phyloP scores from a whole-genome alignment of 1,139 yeast species.

The Diutina scorzettiae region DNA sequence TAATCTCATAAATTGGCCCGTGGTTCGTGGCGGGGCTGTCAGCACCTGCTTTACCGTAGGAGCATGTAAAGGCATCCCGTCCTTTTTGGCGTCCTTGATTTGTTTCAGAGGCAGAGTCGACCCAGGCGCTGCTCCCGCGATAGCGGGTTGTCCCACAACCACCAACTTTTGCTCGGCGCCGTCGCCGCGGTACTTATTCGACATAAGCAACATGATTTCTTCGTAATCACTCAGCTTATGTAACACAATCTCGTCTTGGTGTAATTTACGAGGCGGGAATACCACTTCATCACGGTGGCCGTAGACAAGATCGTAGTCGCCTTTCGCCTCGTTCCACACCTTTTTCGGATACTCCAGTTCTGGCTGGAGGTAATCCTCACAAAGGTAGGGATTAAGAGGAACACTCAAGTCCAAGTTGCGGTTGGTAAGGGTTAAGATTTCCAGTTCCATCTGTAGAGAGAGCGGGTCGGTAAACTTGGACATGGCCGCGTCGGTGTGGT shows the following conservation, averaged over 20 bases:
- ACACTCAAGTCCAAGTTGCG: conserved; percentile 67
- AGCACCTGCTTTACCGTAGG: conserved; percentile 11
- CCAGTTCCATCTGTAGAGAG: conserved; percentile 72
- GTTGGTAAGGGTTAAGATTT: conserved; percentile 63
- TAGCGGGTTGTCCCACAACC: conserved; percentile 21
- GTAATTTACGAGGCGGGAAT: conserved; percentile 31
- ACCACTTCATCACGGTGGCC: conserved; percentile 37
- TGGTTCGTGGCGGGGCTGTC: conserved; percentile 11
- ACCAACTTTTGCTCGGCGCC: conserved; percentile 28
- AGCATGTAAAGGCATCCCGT: conserved; percentile 12
- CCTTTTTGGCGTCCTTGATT: not conserved
- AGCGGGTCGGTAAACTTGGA: conserved; percentile 70
- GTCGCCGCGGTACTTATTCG: conserved; percentile 32
- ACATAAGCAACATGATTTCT: conserved; percentile 60
- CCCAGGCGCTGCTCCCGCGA: conserved; percentile 4
- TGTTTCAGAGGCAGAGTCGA: conserved; percentile 7
- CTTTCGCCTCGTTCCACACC: conserved; percentile 25
- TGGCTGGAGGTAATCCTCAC: conserved; percentile 35
- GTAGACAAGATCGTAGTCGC: conserved; percentile 22
- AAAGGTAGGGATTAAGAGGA: conserved; percentile 53
- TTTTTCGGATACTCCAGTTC: conserved; percentile 33
- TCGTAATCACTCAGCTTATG: conserved; percentile 85
- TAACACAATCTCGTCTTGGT: conserved; percentile 32
- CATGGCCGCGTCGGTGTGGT: conserved; percentile 69
- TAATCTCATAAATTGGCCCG: conserved; percentile 32